phyloP scores from a whole-genome alignment of 352 stramenopile genomes.

The Blastocystis sp. region DNA sequence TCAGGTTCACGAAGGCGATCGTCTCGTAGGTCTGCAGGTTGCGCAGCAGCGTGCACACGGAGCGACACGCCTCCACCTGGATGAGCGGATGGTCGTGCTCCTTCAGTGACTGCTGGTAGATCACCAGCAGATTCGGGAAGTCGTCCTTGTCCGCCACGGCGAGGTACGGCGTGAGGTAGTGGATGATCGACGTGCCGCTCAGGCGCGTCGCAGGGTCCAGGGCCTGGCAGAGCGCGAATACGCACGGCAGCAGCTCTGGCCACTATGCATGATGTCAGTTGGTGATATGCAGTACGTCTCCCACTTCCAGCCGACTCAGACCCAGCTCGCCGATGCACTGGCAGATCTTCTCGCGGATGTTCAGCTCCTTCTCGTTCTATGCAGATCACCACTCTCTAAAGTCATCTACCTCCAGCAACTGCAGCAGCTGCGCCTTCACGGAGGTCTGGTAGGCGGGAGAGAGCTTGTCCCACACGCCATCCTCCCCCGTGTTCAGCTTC shows the following conservation, averaged over 20 bases:
- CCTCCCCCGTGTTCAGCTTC: conserved; percentile 45
- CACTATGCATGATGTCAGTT: conserved; percentile 40
- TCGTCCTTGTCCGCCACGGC: conserved; percentile 47
- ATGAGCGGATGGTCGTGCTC: conserved; percentile 65
- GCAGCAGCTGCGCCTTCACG: conserved; percentile 42
- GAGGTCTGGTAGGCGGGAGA: conserved; percentile 33
- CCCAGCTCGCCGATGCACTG: conserved; percentile 64
- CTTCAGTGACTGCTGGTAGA: conserved; percentile 52
- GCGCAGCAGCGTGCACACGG: conserved; percentile 30
- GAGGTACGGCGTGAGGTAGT: conserved; percentile 51
- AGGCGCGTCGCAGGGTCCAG: conserved; percentile 56
- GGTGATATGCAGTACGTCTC: neutral
- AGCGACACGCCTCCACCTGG: conserved; percentile 61
- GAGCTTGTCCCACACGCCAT: conserved; percentile 43
- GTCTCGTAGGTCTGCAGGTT: conserved; percentile 60
- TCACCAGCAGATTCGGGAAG: conserved; percentile 46
- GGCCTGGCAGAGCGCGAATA: conserved; percentile 63
- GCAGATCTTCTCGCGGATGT: conserved; percentile 68
- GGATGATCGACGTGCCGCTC: conserved; percentile 45
- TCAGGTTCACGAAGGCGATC: conserved; percentile 58
- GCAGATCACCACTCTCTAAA: neutral
- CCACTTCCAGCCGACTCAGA: conserved; percentile 31
- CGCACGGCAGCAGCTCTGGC: conserved; percentile 53
- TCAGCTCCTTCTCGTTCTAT: conserved; percentile 66
- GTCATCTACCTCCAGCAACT: conserved; percentile 41